Base-by-base conservation (phyloP, 1,139 yeast genomes). In the Suhomyces bribrorum region DNA sequence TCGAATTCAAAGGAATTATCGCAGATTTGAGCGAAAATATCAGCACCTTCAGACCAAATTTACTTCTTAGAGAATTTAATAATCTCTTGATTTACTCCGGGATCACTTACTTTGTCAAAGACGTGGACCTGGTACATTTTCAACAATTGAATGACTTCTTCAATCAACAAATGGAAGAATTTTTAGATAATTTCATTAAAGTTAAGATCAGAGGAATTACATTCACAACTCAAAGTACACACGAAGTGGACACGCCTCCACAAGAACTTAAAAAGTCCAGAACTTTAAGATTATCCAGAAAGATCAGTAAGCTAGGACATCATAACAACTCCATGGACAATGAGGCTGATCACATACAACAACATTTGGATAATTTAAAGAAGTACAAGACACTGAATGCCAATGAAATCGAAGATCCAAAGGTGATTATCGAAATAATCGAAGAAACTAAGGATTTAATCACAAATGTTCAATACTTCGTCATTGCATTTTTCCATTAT, bases 401-500 rank as follows among this genome's bases (percentile, higher is more conserved):
- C 5, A 56, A 56, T 11, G 66, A 64, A 30, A 59, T 69, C 22
- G 70, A 61, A 32, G 75, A 70, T 44, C 64, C 69, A 4, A 60
- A 56, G 33, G 61, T 74, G 3, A 68, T 86, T 14, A 60, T 80
- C 9, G 69, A 57, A 15, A 42, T 69, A 15, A 58, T 69, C 12
- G 61, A 61, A 28, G 74, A 67, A 40, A 56, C 70, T 5, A 60
- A 53, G 29, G 66, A 62, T 9, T 49, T 70, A 26, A 63, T 72
- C 17, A 40, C 56, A 16, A 54, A 75, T 9, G 79, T 86, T 34
- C 95, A 86, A 49, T 81, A 77, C 49, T 81, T 87, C 44, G 56
- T 84, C 13, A 78, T 78, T 8, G 65, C 63, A 13, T 72, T 88
- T 41, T 88, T 89, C 64, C 94, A 86, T 47, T 64, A 82, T 37